phyloP scores from a whole-genome alignment of 345 rosid species.

The Geranium rotundifolium region DNA sequence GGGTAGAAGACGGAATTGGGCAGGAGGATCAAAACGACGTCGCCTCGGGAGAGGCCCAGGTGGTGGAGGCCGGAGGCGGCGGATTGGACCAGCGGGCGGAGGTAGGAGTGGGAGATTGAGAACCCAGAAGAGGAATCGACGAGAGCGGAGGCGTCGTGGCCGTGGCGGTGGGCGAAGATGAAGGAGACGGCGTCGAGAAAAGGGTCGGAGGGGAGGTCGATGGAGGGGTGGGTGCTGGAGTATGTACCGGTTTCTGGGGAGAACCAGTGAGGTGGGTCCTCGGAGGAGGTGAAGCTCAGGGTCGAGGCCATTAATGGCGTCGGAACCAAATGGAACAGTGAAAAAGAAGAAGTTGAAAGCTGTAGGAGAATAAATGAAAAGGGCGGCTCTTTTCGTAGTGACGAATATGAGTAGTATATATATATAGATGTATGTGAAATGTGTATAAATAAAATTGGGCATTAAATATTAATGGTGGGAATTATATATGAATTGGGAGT shows the following conservation, averaged over 20 bases:
- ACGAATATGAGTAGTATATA: too few relatives aligned
- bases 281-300: too few relatives aligned
- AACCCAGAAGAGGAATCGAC: constrained; percentile 45
- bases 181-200: constrained; percentile 51
- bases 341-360: too few relatives aligned
- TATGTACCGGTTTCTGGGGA: constrained; percentile 50
- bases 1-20: too few relatives aligned
- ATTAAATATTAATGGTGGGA: too few relatives aligned
- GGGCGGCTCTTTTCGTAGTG: too few relatives aligned
- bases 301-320: too few relatives aligned
- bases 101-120: constrained; percentile 45
- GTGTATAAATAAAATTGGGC: too few relatives aligned
- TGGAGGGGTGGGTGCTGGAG: constrained; percentile 35
- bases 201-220: constrained; percentile 40
- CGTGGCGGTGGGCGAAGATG: constrained; percentile 46
- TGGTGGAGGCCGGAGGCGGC: constrained; percentile 46
- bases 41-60: constrained; percentile 46
- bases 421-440: too few relatives aligned
- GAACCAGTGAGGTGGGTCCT: constrained; percentile 24
- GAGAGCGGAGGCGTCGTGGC: constrained; percentile 41
- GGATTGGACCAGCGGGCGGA: constrained; percentile 35
- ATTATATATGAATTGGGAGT: too few relatives aligned
- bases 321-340: too few relatives aligned
- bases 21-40: constrained; percentile 7
- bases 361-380: too few relatives aligned